Percentiles rank a stretch among this genome's conserved stretches.
Evolutionary conservation across 2,329 filamentous ascomycete species (phyloP).

Genomic region (Colletotrichum limetticola): DNA sequence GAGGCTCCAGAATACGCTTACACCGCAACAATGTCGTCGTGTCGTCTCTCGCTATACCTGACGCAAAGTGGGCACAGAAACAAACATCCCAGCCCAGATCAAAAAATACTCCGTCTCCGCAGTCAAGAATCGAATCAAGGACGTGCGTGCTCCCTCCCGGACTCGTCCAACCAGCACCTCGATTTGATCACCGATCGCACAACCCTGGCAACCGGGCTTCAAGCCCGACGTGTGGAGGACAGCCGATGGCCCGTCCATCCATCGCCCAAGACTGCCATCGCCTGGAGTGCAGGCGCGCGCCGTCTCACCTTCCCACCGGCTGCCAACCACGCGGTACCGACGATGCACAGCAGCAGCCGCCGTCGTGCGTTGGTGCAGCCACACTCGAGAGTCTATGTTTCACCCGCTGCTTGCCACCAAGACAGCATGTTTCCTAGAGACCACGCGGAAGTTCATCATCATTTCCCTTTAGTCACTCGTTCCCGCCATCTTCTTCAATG

Average conservation of each 20-base stretch:
- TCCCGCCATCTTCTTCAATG: background rate
- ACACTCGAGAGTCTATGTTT: conserved; percentile 24
- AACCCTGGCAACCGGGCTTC: conserved; percentile 31
- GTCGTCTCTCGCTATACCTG: background rate
- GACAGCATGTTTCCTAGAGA: background rate
- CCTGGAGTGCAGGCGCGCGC: background rate
- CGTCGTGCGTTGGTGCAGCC: conserved; percentile 27
- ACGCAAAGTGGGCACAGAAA: conserved; percentile 22
- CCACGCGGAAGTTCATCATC: background rate
- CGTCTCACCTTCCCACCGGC: conserved; percentile 14
- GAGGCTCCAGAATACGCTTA: background rate
- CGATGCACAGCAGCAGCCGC: conserved; percentile 12
- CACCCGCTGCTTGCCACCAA: background rate
- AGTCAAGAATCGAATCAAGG: conserved; percentile 17
- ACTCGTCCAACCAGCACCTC: conserved; percentile 1
- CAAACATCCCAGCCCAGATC: conserved; percentile 15
- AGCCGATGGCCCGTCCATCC: conserved; percentile 2
- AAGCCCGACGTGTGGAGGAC: conserved; percentile 6
- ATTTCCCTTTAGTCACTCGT: background rate
- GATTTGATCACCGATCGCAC: conserved; percentile 30
- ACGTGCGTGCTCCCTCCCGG: conserved; percentile 20
- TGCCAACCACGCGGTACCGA: conserved; percentile 17
- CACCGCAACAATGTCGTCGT: conserved; percentile 17
- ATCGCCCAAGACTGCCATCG: background rate
- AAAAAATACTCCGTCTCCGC: conserved; percentile 15